These are phyloP conservation scores for Yamagishiella unicocca DNA, from an alignment of 139 green algal species.

Conservation along the genomic window DNA sequence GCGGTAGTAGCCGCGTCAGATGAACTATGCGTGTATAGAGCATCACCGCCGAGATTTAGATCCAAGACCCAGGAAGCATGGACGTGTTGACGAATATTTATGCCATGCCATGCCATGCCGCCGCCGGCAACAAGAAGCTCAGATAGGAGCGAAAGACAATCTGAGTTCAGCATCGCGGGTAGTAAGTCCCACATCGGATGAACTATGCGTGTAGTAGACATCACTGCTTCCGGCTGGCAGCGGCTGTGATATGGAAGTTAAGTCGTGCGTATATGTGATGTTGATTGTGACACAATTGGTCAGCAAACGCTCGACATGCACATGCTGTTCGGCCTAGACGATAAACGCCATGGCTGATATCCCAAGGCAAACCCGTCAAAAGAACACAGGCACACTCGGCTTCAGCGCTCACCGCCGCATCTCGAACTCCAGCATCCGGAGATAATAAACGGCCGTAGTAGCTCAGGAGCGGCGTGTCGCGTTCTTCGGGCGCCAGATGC, in stretches of 20 bases:
- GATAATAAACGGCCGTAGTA: slow-evolving; percentile 67
- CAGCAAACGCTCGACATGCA: no score
- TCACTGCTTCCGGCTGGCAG: slow-evolving; percentile 41
- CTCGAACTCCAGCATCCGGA: slow-evolving; percentile 12
- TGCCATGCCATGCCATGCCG: no score
- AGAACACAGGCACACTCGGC: no score
- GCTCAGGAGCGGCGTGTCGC: slow-evolving; percentile 47
- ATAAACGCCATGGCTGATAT: no score
- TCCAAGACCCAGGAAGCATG: background rate
- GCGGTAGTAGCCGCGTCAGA: slow-evolving; percentile 44
- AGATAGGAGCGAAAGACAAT: slow-evolving; percentile 70
- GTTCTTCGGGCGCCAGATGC: slow-evolving; percentile 48
- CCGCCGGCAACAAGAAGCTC: no score
- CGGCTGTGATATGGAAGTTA: no score
- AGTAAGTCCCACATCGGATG: slow-evolving; percentile 52
- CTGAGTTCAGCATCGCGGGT: slow-evolving; percentile 41
- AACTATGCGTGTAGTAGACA: slow-evolving; percentile 63
- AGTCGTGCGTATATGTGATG: no score
- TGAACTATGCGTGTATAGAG: slow-evolving; percentile 63
- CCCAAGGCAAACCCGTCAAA: no score
- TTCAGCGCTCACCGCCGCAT: slow-evolving; percentile 58
- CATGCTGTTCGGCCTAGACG: no score
- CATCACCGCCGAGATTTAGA: slow-evolving; percentile 50
- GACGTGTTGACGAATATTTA: no score
- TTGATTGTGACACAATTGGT: no score